These are phyloP conservation scores for Carpinus viminea DNA, from an alignment of 306 rosid species.

Conservation along the genomic window DNA sequence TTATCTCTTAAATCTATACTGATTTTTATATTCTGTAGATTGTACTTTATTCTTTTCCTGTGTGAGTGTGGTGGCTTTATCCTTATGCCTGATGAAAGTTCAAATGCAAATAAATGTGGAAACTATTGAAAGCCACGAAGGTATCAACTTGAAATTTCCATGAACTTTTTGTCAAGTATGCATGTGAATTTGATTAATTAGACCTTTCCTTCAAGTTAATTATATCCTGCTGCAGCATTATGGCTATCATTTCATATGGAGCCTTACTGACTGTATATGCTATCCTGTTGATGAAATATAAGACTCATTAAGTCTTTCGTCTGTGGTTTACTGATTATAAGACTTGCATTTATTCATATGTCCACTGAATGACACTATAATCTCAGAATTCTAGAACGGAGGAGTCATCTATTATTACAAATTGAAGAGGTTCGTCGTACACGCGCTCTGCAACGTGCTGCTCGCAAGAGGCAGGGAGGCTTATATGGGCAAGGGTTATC, in stretches of 20 bases:
- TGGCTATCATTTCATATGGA: not conserved
- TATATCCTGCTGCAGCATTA: not conserved
- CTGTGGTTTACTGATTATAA: constrained; percentile 1
- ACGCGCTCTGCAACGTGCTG: constrained; percentile 80
- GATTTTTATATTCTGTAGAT: constrained; percentile 16
- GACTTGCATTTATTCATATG: constrained; percentile 20
- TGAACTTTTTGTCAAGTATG: not conserved
- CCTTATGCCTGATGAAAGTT: not conserved
- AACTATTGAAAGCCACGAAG: not conserved
- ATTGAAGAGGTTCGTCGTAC: constrained; percentile 89
- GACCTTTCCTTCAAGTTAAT: not conserved
- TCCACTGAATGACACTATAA: constrained; percentile 35
- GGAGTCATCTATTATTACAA: constrained; percentile 60
- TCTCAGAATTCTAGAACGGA: constrained; percentile 64
- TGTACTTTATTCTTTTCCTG: constrained; percentile 1
- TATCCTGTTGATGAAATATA: constrained; percentile 10
- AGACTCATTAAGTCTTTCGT: not conserved
- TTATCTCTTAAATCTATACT: constrained; percentile 24
- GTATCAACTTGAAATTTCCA: not conserved
- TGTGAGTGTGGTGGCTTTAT: not conserved
- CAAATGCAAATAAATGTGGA: not conserved
- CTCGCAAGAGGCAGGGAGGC: constrained; percentile 82
- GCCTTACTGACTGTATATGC: constrained; percentile 8
- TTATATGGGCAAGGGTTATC: constrained; percentile 68
- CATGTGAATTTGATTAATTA: not conserved